A percentile compares a stretch with the other conserved stretches of the same genome.
Conservation (phyloP, 2,329 filamentous ascomycete species). For the Ophiostoma quercus region DNA sequence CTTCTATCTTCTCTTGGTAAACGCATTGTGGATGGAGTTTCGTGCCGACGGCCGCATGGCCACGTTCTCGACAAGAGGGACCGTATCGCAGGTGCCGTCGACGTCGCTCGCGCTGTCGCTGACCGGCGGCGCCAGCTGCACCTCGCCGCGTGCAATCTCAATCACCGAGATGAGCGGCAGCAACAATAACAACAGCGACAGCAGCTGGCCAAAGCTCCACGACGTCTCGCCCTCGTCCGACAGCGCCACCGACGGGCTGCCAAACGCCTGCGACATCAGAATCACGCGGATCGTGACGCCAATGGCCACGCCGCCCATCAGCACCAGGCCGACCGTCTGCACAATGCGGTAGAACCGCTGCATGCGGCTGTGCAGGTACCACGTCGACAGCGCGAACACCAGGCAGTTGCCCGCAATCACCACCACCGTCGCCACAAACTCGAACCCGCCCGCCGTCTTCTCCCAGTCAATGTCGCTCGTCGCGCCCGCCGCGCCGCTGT, state of each 20-base stretch:
- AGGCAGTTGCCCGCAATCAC: constrained; percentile 55
- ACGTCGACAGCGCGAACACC: constrained; percentile 56
- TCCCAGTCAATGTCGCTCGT: background rate
- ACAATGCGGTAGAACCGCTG: constrained; percentile 52
- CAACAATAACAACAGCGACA: constrained; percentile 55
- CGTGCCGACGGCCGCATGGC: constrained; percentile 33
- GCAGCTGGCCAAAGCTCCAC: constrained; percentile 60
- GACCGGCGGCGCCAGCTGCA: constrained; percentile 40
- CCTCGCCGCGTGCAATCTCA: constrained; percentile 48
- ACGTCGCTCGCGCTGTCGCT: constrained; percentile 34
- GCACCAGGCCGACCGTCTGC: constrained; percentile 48
- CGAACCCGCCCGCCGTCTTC: constrained; percentile 40
- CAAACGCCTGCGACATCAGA: constrained; percentile 57
- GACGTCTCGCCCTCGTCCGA: constrained; percentile 49
- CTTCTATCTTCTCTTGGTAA: constrained; percentile 3
- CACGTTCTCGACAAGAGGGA: constrained; percentile 35
- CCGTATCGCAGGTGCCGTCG: constrained; percentile 24
- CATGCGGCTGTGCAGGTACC: constrained; percentile 56
- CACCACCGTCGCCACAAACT: constrained; percentile 55
- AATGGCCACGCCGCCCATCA: constrained; percentile 54
- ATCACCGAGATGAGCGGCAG: constrained; percentile 55
- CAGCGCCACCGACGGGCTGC: constrained; percentile 46
- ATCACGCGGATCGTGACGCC: constrained; percentile 55
- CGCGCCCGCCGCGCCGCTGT: constrained; percentile 29
- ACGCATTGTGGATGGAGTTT: constrained; percentile 22